Evolutionary conservation across 163 green algal genomes (phyloP).

Genomic region (Coccomyxa subellipsoidea): DNA sequence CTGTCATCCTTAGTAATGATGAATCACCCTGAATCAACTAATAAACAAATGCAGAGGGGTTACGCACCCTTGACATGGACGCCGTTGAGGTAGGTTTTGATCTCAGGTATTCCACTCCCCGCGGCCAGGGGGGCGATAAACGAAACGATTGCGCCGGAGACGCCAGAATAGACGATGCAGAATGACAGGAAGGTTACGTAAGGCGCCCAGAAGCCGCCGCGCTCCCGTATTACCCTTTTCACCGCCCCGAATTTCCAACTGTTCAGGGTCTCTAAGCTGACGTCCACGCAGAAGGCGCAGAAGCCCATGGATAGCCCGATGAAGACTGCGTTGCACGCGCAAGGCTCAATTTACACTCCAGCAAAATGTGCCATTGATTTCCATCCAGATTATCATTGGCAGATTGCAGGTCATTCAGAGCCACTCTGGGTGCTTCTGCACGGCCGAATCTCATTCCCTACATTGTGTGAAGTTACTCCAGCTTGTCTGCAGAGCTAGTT

Average conservation of each 20-base stretch:
- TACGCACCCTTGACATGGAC: constrained; percentile 58
- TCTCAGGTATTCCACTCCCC: constrained; percentile 76
- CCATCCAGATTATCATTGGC: too few species aligned
- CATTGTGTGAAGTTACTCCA: too few species aligned
- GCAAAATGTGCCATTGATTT: too few species aligned
- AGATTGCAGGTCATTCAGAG: neutral
- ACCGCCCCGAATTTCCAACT: constrained; percentile 36
- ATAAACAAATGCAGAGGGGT: too few species aligned
- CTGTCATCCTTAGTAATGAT: too few species aligned
- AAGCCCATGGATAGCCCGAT: constrained; percentile 42
- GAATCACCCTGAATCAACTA: too few species aligned
- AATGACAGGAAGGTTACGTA: constrained; percentile 22
- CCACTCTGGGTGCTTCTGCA: too few species aligned
- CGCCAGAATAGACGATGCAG: constrained; percentile 9
- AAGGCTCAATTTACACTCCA: too few species aligned
- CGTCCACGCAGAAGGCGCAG: constrained; percentile 41
- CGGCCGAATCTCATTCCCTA: too few species aligned
- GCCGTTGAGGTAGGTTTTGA: constrained; percentile 86
- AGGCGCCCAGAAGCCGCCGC: constrained; percentile 32
- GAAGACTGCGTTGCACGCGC: constrained; percentile 21
- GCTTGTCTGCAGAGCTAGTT: too few species aligned
- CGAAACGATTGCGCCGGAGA: constrained; percentile 45
- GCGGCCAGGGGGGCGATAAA: constrained; percentile 58
- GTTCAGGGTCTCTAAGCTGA: constrained; percentile 40
- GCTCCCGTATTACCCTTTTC: neutral